Evolutionary conservation across 495 filamentous ascomycete genomes (phyloP).

Genomic region (Ramalina intermedia): DNA sequence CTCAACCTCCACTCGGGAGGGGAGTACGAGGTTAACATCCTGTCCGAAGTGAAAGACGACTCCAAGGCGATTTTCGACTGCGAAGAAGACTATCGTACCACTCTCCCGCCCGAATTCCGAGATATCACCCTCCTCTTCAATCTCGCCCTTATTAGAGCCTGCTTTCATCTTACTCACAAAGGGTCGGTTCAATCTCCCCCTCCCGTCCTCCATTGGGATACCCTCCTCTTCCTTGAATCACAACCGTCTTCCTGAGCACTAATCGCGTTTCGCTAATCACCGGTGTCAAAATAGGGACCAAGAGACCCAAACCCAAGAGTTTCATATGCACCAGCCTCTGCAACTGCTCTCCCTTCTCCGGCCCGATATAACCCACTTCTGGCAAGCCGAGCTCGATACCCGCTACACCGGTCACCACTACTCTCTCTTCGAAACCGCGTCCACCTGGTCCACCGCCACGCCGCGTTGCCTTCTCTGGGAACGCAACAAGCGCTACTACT

Average conservation of each 20-base stretch:
- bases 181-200: constrained; percentile 11
- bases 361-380: constrained; percentile 56
- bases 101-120: constrained; percentile 49
- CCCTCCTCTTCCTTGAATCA: too few species aligned
- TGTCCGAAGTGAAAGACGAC: constrained; percentile 56
- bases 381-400: constrained; percentile 63
- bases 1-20: constrained; percentile 54
- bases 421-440: constrained; percentile 45
- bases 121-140: constrained; percentile 58
- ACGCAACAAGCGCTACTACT: constrained; percentile 56
- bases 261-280: too few species aligned
- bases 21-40: constrained; percentile 60
- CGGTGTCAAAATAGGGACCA: constrained; percentile 1
- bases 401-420: constrained; percentile 57
- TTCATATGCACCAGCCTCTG: constrained; percentile 20
- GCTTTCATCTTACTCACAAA: constrained; percentile 52
- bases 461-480: constrained; percentile 62
- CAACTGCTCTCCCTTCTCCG: constrained; percentile 46
- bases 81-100: constrained; percentile 35
- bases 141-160: constrained; percentile 34
- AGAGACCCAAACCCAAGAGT: background rate
- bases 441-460: constrained; percentile 42
- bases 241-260: too few species aligned
- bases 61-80: constrained; percentile 40
- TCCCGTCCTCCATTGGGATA: too few species aligned